These are phyloP conservation scores for Xylaria digitata DNA, from an alignment of 2,329 filamentous ascomycete genomes.

Conservation along the genomic window DNA sequence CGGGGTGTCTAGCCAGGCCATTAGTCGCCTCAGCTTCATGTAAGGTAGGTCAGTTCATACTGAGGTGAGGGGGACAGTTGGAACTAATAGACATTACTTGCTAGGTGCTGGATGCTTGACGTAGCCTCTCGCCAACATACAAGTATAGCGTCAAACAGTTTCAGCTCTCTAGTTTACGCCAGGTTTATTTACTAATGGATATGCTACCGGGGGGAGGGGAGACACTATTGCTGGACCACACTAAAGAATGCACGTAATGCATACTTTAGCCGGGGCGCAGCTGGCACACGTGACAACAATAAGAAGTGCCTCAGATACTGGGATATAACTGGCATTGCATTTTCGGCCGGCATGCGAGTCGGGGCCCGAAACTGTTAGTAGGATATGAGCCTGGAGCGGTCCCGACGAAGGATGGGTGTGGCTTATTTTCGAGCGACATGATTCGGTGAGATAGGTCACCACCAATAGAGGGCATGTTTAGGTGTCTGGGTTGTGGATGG, in stretches of 20 bases:
- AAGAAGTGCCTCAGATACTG: background rate
- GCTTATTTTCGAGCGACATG: background rate
- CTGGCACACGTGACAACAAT: background rate
- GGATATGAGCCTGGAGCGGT: background rate
- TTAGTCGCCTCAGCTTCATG: too few species aligned
- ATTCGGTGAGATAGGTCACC: background rate
- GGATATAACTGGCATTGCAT: background rate
- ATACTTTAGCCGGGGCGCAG: conserved; percentile 3
- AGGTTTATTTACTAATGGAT: background rate
- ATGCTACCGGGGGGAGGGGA: background rate
- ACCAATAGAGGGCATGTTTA: too few species aligned
- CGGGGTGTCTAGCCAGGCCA: too few species aligned
- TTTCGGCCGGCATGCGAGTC: conserved; percentile 7
- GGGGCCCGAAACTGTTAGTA: background rate
- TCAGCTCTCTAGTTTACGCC: background rate
- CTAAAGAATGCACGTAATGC: conserved; percentile 13
- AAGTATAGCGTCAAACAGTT: background rate
- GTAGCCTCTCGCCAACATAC: conserved; percentile 4
- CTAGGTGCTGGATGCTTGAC: background rate
- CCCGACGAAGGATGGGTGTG: background rate
- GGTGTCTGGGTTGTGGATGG: background rate
- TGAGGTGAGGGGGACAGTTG: too few species aligned
- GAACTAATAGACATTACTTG: too few species aligned
- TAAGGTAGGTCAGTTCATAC: too few species aligned
- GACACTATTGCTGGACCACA: conserved; percentile 3